Evolutionary conservation across 148 eudicot genomes (phyloP).

Genomic region (Limonium bicolor): DNA sequence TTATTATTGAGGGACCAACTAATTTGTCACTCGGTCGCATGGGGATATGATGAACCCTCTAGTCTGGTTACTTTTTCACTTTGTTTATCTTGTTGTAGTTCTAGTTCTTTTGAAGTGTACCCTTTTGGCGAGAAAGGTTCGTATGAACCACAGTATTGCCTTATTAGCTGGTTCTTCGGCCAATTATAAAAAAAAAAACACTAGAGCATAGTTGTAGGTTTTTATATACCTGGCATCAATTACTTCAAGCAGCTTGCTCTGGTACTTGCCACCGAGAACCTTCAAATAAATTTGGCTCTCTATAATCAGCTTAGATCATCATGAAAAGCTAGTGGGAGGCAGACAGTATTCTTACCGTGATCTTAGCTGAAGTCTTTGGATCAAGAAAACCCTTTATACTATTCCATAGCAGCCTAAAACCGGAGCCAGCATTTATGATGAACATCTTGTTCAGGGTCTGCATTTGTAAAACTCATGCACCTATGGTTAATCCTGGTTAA

Average conservation of each 20-base stretch:
- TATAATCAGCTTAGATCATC: no score
- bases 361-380: conserved; percentile 85
- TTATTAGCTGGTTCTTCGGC: background rate
- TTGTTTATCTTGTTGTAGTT: no score
- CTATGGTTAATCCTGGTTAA: conserved; percentile 3
- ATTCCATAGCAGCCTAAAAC: conserved; percentile 81
- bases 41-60: no score
- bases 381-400: conserved; percentile 77
- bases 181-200: background rate
- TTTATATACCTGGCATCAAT: conserved; percentile 69
- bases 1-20: no score
- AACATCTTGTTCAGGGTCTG: conserved; percentile 90
- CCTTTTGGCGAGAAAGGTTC: background rate
- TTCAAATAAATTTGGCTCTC: conserved; percentile 9
- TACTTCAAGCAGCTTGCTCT: conserved; percentile 78
- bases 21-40: no score
- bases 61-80: no score
- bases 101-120: no score
- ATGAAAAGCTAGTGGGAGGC: background rate
- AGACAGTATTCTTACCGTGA: conserved; percentile 27
- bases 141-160: background rate
- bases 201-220: no score
- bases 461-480: background rate
- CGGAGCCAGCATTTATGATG: conserved; percentile 95
- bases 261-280: conserved; percentile 85